Conservation (phyloP, 2,329 filamentous ascomycete species). For the Moelleriella libera region DNA sequence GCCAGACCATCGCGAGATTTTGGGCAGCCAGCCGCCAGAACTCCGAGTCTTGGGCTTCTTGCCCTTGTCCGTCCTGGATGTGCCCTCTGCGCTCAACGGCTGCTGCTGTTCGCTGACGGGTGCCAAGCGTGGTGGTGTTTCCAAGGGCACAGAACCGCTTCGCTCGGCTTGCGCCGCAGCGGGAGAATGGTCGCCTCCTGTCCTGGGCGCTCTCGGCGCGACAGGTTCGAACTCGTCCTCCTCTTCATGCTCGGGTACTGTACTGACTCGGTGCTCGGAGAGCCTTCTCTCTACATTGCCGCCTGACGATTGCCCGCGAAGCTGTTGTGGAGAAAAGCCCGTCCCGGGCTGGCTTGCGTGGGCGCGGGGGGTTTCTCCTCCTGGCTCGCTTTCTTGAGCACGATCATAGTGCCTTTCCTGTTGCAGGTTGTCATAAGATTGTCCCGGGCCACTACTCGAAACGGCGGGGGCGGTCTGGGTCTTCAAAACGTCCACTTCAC, state of each 20-base stretch:
- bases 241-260: constrained; percentile 68
- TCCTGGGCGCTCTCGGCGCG: constrained; percentile 23
- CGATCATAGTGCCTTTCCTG: constrained; percentile 51
- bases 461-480: constrained; percentile 33
- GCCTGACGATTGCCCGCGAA: constrained; percentile 25
- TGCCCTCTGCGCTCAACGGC: constrained; percentile 60
- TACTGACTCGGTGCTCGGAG: constrained; percentile 76
- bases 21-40: constrained; percentile 69
- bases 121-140: constrained; percentile 42
- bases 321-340: constrained; percentile 5
- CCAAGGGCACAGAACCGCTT: constrained; percentile 38
- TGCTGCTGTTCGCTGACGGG: constrained; percentile 21
- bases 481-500: constrained; percentile 78
- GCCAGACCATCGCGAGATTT: constrained; percentile 94
- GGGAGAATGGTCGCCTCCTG: constrained; percentile 34
- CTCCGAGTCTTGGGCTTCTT: constrained; percentile 76
- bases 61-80: constrained; percentile 56
- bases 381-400: constrained; percentile 67
- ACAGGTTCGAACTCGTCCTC: constrained; percentile 45
- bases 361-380: constrained; percentile 58
- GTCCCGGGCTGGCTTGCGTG: constrained; percentile 43
- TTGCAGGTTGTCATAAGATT: constrained; percentile 56
- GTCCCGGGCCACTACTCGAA: constrained; percentile 34
- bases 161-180: constrained; percentile 40
- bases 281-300: constrained; percentile 39